These are phyloP conservation scores for Lepidium africanum DNA, from an alignment of 345 rosid genomes.

Conservation along the genomic window DNA sequence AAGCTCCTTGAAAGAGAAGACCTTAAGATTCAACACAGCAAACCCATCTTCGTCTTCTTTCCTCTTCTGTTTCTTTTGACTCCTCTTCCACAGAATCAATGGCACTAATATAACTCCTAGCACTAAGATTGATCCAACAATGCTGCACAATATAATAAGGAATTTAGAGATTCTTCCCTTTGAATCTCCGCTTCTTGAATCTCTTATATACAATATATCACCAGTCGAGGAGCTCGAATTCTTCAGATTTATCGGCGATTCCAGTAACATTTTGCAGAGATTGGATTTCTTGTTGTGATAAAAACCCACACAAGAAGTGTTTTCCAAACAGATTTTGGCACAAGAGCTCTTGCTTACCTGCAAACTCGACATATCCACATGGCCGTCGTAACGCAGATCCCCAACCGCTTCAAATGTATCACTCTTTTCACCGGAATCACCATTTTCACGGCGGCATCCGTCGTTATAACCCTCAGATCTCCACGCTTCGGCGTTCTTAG, in stretches of 20 bases:
- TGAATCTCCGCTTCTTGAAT: slow-evolving; percentile 25
- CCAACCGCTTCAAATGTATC: slow-evolving; percentile 22
- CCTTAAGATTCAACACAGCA: slow-evolving; percentile 52
- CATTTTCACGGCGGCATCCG: slow-evolving; percentile 40
- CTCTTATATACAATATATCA: slow-evolving; percentile 45
- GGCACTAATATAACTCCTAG: slow-evolving; percentile 32
- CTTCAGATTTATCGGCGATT: slow-evolving; percentile 47
- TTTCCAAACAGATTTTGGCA: slow-evolving; percentile 42
- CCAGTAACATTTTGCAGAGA: slow-evolving; percentile 48
- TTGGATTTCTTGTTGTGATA: slow-evolving; percentile 35
- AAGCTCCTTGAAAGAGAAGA: slow-evolving; percentile 52
- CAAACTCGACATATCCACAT: slow-evolving; percentile 17
- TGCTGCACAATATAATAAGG: slow-evolving; percentile 37
- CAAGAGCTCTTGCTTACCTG: slow-evolving; percentile 40
- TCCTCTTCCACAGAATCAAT: slow-evolving; percentile 34
- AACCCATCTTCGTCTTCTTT: slow-evolving; percentile 37
- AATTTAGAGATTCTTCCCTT: slow-evolving; percentile 34
- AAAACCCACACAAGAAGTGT: slow-evolving; percentile 67
- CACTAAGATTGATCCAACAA: slow-evolving; percentile 44
- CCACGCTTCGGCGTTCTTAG: slow-evolving; percentile 12
- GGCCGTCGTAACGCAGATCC: slow-evolving; percentile 35
- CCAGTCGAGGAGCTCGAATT: slow-evolving; percentile 35
- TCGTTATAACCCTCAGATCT: slow-evolving; percentile 27
- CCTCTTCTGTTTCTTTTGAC: slow-evolving; percentile 34
- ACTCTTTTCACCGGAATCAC: slow-evolving; percentile 31